Base-by-base conservation (phyloP, 164 flowering plant species). In the Vitis amurensis region DNA sequence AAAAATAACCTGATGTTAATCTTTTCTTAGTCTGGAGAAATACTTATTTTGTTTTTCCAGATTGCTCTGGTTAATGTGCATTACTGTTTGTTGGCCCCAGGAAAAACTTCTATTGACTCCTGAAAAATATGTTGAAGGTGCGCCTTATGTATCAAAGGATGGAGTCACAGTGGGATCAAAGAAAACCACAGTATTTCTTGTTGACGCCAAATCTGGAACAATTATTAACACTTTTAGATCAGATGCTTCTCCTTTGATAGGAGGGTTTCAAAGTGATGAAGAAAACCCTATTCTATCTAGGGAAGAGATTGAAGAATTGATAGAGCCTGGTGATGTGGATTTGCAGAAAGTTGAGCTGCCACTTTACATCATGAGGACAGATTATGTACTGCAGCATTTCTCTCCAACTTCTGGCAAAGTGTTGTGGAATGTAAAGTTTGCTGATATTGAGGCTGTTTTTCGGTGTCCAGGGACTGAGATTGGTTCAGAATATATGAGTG, bases 171-270 rank as follows among this genome's bases (percentile, higher is more conserved):
- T 81, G 27, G 90, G 87, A 17, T 73, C 78, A 11, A 86, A 69
- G 73, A 79, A 69, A n/a, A 85, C 82, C 37, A 78, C 87, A 52
- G 80, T 81, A 0, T 80, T 68, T 64, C 59, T 74, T 37, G 74
- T 89, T 67, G 86, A 89, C 80, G 82, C 82, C 29, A 64, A 67
- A 62, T 71, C 81, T 47, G 94, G 94, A 64, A 72, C 50, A 61
- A 29, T 82, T 7, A 65, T 82, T 62, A 55, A 66, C 60, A 73
- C 70, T 13, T 76, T 73, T 55, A 68, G 64, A 8, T 68, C 73
- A 3, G 73, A 61, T 67, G 80, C 61, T 62, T 19, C 63, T 59
- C 55, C 79, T 2, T 58, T 82, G 11, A 23, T 15, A 4, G n/a
- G 27, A 51, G 72, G 23, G 53, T 52, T 61, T 56, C 56, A 23